Evolutionary conservation across 805 yeast genomes (phyloP).

Genomic region (Tetrapisispora nanseiensis): DNA sequence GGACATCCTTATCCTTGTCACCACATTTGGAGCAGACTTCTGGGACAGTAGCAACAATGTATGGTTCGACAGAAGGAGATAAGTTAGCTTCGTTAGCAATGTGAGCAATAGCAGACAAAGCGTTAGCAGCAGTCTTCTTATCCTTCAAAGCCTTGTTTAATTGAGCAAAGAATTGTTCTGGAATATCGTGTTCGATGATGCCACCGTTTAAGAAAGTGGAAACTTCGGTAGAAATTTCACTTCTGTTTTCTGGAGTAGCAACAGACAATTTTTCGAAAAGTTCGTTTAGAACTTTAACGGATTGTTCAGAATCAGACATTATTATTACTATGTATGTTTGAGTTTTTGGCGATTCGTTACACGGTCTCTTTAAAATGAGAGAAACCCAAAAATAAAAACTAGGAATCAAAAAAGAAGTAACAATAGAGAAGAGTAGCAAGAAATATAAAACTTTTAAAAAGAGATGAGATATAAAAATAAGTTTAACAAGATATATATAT

Average conservation of each 20-base stretch:
- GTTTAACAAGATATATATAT: no score
- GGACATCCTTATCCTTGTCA: constrained; percentile 76
- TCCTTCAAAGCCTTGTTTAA: constrained; percentile 65
- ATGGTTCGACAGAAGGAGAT: constrained; percentile 94
- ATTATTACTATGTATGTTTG: constrained; percentile 7
- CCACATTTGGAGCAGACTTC: constrained; percentile 71
- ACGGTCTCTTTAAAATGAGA: constrained; percentile 5
- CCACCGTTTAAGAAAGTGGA: constrained; percentile 92
- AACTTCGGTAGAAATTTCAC: constrained; percentile 78
- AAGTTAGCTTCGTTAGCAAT: constrained; percentile 73
- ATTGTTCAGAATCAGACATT: constrained; percentile 41
- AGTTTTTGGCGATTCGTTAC: constrained; percentile 11
- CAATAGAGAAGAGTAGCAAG: neutral
- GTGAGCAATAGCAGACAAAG: constrained; percentile 74
- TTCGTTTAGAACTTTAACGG: constrained; percentile 75
- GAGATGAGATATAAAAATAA: no score
- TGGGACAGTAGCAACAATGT: constrained; percentile 66
- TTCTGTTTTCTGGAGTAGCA: constrained; percentile 76
- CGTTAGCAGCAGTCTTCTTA: constrained; percentile 77
- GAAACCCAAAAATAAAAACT: neutral
- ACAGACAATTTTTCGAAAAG: constrained; percentile 86
- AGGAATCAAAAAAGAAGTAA: constrained; percentile 2
- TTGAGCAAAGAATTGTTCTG: constrained; percentile 73
- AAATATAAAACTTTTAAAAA: no score
- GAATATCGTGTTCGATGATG: constrained; percentile 97